These are phyloP conservation scores for Pinus taeda DNA, from an alignment of 75 land plant genomes.

Conservation along the genomic window DNA sequence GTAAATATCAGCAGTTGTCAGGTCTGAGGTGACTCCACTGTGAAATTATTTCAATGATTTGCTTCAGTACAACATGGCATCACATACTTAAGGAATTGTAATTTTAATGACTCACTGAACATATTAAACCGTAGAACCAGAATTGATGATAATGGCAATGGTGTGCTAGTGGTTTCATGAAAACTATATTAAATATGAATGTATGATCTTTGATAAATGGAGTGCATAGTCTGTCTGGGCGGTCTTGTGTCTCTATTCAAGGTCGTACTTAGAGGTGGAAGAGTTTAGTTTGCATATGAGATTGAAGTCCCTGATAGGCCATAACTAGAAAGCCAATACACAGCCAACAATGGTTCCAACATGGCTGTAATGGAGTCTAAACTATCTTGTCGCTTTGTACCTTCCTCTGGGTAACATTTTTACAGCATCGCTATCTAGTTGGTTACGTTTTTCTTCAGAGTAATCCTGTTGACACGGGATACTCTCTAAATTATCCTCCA, in stretches of 20 bases:
- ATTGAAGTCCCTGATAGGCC: neutral
- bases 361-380: neutral
- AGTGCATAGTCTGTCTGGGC: too few relatives aligned
- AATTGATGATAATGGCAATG: neutral
- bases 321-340: neutral
- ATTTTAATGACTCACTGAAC: too few relatives aligned
- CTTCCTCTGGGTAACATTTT: neutral
- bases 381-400: too few relatives aligned
- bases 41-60: too few relatives aligned
- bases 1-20: too few relatives aligned
- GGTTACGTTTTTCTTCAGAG: too few relatives aligned
- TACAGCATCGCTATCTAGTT: too few relatives aligned
- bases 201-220: neutral
- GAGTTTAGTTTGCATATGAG: neutral
- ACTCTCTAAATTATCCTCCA: too few relatives aligned
- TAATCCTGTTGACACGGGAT: too few relatives aligned
- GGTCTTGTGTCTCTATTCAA: neutral
- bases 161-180: neutral
- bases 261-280: neutral
- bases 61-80: too few relatives aligned
- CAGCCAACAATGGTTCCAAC: neutral
- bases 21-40: too few relatives aligned
- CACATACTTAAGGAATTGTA: too few relatives aligned
- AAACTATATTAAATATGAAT: neutral
- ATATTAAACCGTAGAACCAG: neutral